Evolutionary conservation across 768 basidiomycete species (phyloP).

Genomic region (Panus rudis): DNA sequence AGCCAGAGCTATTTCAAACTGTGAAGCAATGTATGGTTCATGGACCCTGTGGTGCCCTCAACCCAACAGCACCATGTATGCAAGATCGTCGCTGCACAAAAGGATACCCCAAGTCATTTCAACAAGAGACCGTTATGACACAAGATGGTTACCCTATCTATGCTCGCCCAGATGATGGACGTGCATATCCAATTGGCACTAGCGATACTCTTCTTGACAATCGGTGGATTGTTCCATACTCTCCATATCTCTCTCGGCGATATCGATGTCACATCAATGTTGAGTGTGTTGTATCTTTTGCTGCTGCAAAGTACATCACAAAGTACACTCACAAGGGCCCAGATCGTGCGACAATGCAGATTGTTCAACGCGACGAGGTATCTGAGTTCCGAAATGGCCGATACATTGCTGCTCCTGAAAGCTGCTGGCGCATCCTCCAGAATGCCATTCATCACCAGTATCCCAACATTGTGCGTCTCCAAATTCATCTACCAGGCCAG

Average conservation of each 20-base stretch:
- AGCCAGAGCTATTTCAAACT: slow-evolving; percentile 34
- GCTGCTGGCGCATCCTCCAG: slow-evolving; percentile 29
- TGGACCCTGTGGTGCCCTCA: slow-evolving; percentile 35
- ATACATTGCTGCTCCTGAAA: slow-evolving; percentile 33
- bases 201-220: slow-evolving; percentile 26
- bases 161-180: slow-evolving; percentile 23
- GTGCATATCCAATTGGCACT: slow-evolving; percentile 1
- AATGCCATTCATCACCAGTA: slow-evolving; percentile 25
- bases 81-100: slow-evolving; percentile 35
- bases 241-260: slow-evolving; percentile 25
- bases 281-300: slow-evolving; percentile 33
- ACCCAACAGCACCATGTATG: slow-evolving; percentile 34
- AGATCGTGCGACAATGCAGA: slow-evolving; percentile 32
- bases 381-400: slow-evolving; percentile 27
- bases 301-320: slow-evolving; percentile 37
- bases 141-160: slow-evolving; percentile 37
- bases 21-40: slow-evolving; percentile 41
- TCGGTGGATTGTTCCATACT: slow-evolving; percentile 36
- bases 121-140: slow-evolving; percentile 25
- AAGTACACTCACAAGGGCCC: slow-evolving; percentile 47
- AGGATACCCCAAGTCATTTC: slow-evolving; percentile 36
- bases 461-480: slow-evolving; percentile 33
- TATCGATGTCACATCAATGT: slow-evolving; percentile 46
- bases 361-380: slow-evolving; percentile 28
- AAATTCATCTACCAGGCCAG: slow-evolving; percentile 35